Percentiles rank a stretch among this genome's conserved stretches.
Evolutionary conservation across 805 yeast genomes (phyloP).

Genomic region (Isabelozyma gotoi): DNA sequence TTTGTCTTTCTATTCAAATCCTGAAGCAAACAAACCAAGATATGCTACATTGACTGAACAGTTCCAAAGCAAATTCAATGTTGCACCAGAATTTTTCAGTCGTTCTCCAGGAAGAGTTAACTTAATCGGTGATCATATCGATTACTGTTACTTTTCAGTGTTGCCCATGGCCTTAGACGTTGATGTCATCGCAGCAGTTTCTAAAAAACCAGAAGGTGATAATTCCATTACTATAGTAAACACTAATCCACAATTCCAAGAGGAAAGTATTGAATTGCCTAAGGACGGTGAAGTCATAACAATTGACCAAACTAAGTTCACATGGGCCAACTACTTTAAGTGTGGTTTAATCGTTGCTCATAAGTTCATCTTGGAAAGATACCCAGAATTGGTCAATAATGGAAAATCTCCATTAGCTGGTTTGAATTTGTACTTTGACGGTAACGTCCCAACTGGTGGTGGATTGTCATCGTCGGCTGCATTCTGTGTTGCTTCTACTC

Average conservation of each 20-base stretch:
- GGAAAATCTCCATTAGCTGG: slow-evolving; percentile 38
- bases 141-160: slow-evolving; percentile 64
- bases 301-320: slow-evolving; percentile 50
- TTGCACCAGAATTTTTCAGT: slow-evolving; percentile 46
- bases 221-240: slow-evolving; percentile 30
- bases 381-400: slow-evolving; percentile 19
- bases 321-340: slow-evolving; percentile 70
- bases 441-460: slow-evolving; percentile 71
- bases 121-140: slow-evolving; percentile 74
- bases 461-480: slow-evolving; percentile 76
- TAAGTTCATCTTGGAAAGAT: slow-evolving; percentile 39
- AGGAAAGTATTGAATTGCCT: slow-evolving; percentile 38
- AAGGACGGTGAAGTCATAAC: slow-evolving; percentile 35
- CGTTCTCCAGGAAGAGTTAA: slow-evolving; percentile 79
- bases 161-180: slow-evolving; percentile 72
- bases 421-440: slow-evolving; percentile 53
- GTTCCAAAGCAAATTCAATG: slow-evolving; percentile 22
- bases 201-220: slow-evolving; percentile 17
- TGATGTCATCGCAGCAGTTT: slow-evolving; percentile 58
- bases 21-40: slow-evolving; percentile 22
- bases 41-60: slow-evolving; percentile 20
- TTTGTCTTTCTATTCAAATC: slow-evolving; percentile 34
- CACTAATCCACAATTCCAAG: slow-evolving; percentile 32
- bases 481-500: slow-evolving; percentile 62
- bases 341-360: slow-evolving; percentile 65